phyloP scores from a whole-genome alignment of 208 protist species.

The Blechomonas ayalai region DNA sequence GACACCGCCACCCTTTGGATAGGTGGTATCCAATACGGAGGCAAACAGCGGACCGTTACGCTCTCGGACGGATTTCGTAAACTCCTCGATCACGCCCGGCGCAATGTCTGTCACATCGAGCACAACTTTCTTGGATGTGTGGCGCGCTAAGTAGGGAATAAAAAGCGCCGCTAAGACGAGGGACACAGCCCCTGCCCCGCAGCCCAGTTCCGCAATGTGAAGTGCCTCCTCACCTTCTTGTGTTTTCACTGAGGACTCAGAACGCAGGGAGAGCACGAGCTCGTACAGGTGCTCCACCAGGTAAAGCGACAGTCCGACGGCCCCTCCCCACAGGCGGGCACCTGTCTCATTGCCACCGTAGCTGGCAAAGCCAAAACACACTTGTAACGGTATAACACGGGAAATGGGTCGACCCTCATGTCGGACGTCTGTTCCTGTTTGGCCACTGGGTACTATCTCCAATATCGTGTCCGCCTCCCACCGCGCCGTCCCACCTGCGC shows the following conservation, averaged over 20 bases:
- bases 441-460: conserved; percentile 4
- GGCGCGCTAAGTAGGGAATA: background rate
- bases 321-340: conserved; percentile 45
- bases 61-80: conserved; percentile 11
- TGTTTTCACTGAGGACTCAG: no score
- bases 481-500: conserved; percentile 21
- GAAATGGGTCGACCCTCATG: no score
- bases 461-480: conserved; percentile 27
- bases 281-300: conserved; percentile 16
- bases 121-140: background rate
- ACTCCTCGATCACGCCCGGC: conserved; percentile 21
- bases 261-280: background rate
- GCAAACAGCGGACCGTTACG: conserved; percentile 18
- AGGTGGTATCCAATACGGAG: background rate
- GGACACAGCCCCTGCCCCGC: conserved; percentile 37
- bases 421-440: conserved; percentile 3
- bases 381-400: conserved; percentile 9
- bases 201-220: conserved; percentile 44
- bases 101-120: conserved; percentile 40
- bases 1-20: background rate
- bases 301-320: conserved; percentile 38
- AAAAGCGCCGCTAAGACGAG: conserved; percentile 18
- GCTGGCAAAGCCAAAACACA: conserved; percentile 53
- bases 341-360: conserved; percentile 44
- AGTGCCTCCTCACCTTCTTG: background rate